These are phyloP conservation scores for Umbelopsis ramanniana DNA, from an alignment of 192 early-diverging fungal genomes.

Conservation along the genomic window DNA sequence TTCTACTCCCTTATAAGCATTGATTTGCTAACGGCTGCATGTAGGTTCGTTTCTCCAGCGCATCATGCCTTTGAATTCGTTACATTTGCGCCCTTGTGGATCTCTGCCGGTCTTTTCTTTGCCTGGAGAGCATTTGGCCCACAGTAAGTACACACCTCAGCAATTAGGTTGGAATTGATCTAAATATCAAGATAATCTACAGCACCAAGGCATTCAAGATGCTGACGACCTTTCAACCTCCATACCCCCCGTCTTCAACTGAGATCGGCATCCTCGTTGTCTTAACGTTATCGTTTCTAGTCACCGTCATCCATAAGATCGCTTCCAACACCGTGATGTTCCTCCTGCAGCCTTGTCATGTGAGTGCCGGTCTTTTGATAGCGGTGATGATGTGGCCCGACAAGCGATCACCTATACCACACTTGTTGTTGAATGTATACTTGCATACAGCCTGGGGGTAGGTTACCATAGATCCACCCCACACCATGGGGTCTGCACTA, in stretches of 20 bases:
- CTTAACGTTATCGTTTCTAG: slow-evolving; percentile 35
- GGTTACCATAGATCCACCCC: not conserved
- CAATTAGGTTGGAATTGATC: not conserved
- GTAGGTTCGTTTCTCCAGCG: slow-evolving; percentile 56
- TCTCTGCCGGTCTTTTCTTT: slow-evolving; percentile 36
- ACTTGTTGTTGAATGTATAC: slow-evolving; percentile 55
- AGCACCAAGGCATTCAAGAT: slow-evolving; percentile 19
- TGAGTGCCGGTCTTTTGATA: slow-evolving; percentile 50
- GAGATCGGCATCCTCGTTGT: slow-evolving; percentile 32
- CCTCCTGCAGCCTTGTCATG: slow-evolving; percentile 58
- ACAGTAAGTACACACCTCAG: slow-evolving; percentile 20
- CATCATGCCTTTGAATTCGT: slow-evolving; percentile 53
- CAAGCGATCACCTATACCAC: slow-evolving; percentile 38
- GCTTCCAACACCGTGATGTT: slow-evolving; percentile 42
- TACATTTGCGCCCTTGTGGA: slow-evolving; percentile 42
- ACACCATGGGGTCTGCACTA: not conserved
- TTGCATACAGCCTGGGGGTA: slow-evolving; percentile 55
- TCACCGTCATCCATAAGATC: slow-evolving; percentile 48
- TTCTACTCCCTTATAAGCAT: not conserved
- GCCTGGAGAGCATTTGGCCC: slow-evolving; percentile 32
- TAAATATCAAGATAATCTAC: slow-evolving; percentile 1
- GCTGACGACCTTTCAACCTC: slow-evolving; percentile 24
- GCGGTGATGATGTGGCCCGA: slow-evolving; percentile 45
- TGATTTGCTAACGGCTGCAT: not conserved
- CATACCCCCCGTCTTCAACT: slow-evolving; percentile 10